phyloP scores from a whole-genome alignment of 2,329 filamentous ascomycete genomes.

The Mycosphaerella arachidis region DNA sequence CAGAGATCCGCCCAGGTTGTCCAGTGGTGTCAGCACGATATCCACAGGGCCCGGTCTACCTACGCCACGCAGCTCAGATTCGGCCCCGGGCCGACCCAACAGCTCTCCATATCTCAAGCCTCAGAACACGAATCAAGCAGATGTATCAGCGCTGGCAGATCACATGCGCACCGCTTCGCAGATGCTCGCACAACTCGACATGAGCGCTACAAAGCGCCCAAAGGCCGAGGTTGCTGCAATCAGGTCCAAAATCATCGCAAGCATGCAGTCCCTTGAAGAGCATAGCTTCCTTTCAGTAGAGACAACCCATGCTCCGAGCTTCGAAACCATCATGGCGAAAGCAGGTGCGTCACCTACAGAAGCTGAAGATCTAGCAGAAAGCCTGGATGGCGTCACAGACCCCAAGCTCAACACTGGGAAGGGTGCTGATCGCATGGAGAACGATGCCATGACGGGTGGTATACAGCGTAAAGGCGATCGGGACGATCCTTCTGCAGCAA shows the following conservation, averaged over 20 bases:
- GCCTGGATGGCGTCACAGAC: constrained; percentile 30
- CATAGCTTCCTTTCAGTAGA: constrained; percentile 77
- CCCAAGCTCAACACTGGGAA: constrained; percentile 60
- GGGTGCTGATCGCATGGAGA: constrained; percentile 80
- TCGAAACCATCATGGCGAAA: constrained; percentile 77
- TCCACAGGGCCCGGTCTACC: constrained; percentile 57
- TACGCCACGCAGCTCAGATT: constrained; percentile 64
- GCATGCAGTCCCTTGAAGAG: constrained; percentile 83
- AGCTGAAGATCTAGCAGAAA: constrained; percentile 45
- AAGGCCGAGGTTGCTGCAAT: constrained; percentile 78
- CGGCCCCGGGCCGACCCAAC: constrained; percentile 54
- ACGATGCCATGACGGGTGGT: constrained; percentile 80
- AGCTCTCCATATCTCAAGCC: constrained; percentile 54
- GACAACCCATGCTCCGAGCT: constrained; percentile 61
- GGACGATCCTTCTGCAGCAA: constrained; percentile 79
- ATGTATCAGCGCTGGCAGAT: constrained; percentile 76
- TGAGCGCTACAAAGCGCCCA: constrained; percentile 73
- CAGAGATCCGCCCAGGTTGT: constrained; percentile 49
- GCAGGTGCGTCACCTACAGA: constrained; percentile 53
- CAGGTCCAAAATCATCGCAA: constrained; percentile 79
- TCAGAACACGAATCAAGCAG: constrained; percentile 64
- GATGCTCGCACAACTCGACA: constrained; percentile 79
- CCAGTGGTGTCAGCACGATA: constrained; percentile 58
- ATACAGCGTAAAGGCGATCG: constrained; percentile 76
- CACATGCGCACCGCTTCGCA: constrained; percentile 85